A percentile compares a stretch with the other conserved stretches of the same genome.
Evolutionary conservation across 2,329 filamentous ascomycete genomes (phyloP).

Genomic region (Fusarium dimerum): DNA sequence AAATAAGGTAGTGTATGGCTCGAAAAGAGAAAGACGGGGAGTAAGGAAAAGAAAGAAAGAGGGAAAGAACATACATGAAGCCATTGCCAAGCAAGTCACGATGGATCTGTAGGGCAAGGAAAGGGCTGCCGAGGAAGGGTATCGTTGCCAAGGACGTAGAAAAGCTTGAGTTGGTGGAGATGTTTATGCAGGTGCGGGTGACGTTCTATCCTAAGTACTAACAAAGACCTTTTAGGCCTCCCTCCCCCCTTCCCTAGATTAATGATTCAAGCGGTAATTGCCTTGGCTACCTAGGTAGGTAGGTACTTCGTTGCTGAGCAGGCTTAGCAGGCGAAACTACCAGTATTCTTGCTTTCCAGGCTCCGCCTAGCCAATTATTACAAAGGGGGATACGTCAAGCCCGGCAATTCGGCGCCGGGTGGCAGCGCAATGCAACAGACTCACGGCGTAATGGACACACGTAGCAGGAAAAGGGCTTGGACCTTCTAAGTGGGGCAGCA

Average conservation of each 20-base stretch:
- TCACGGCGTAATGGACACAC: background rate
- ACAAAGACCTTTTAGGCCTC: background rate
- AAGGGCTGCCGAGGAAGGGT: conserved; percentile 2
- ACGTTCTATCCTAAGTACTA: background rate
- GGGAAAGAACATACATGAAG: conserved; percentile 22
- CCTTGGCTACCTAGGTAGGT: background rate
- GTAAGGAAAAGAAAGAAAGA: conserved; percentile 2
- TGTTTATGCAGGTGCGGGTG: background rate
- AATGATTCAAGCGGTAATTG: background rate
- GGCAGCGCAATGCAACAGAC: background rate
- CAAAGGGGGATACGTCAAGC: background rate
- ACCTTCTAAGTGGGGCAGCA: background rate
- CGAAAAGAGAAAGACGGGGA: background rate
- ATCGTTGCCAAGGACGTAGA: background rate
- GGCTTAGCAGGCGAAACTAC: too few species aligned
- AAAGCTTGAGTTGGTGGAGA: background rate
- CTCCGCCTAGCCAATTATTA: background rate
- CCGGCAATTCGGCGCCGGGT: background rate
- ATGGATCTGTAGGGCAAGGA: conserved; percentile 4
- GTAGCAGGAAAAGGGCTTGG: background rate
- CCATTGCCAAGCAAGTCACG: conserved; percentile 20
- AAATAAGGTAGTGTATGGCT: background rate
- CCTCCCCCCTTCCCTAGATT: background rate
- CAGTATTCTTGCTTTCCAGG: background rate
- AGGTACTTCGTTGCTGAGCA: background rate